These are phyloP conservation scores for Picea sitchensis DNA, from an alignment of 75 land plant genomes.

Conservation along the genomic window DNA sequence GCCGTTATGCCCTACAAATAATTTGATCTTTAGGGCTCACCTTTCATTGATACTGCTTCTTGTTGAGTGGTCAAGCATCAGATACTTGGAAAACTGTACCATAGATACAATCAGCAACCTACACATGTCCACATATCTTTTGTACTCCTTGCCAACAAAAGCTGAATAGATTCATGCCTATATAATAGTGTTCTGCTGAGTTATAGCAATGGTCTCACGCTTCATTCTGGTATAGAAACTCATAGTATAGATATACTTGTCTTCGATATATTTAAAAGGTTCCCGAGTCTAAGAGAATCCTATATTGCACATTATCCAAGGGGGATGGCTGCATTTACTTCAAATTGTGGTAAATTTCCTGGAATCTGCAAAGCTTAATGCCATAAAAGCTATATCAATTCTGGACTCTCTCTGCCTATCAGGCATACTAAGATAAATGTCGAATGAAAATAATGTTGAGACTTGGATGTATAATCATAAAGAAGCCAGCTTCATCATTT, in stretches of 20 bases:
- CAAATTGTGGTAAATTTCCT: background rate
- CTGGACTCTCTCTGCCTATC: background rate
- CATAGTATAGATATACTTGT: background rate
- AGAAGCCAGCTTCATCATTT: constrained; percentile 1
- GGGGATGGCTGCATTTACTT: background rate
- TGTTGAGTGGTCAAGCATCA: background rate
- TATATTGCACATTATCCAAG: background rate
- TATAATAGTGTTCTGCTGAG: background rate
- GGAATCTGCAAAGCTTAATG: background rate
- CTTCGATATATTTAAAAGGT: constrained; percentile 1
- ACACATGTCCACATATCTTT: background rate
- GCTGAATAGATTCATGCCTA: background rate
- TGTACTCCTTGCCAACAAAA: background rate
- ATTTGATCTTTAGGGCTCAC: background rate
- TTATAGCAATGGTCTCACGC: background rate
- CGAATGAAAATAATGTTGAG: background rate
- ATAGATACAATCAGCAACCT: background rate
- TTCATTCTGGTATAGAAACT: background rate
- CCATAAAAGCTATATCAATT: background rate
- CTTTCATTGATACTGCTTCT: background rate
- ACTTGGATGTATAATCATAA: background rate
- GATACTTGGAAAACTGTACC: background rate
- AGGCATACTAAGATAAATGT: constrained; percentile 2
- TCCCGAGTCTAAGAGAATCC: background rate
- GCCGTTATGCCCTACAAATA: background rate